A percentile compares a stretch with the other conserved stretches of the same genome.
Conservation (phyloP, 345 rosid genomes). For the Brassica cretica region DNA sequence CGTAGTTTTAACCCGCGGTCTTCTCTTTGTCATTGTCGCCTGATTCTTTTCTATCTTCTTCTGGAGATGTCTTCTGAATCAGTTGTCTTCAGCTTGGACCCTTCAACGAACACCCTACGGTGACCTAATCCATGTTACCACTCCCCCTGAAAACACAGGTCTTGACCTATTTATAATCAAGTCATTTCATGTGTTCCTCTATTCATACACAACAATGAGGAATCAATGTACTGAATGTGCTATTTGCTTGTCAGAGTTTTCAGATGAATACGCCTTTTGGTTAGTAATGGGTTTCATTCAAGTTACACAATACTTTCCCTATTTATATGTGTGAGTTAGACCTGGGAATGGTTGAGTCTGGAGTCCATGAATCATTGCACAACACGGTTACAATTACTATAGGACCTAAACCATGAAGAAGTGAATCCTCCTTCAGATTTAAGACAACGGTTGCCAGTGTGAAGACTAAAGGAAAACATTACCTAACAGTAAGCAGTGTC, state of each 20-base stretch:
- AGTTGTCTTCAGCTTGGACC: constrained; percentile 44
- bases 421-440: constrained; percentile 36
- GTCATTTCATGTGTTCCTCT: constrained; percentile 57
- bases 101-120: constrained; percentile 46
- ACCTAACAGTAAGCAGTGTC: constrained; percentile 52
- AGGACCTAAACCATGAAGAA: constrained; percentile 33
- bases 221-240: constrained; percentile 67
- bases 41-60: constrained; percentile 63
- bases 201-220: constrained; percentile 48
- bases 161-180: constrained; percentile 59
- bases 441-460: constrained; percentile 36
- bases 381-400: constrained; percentile 27
- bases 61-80: constrained; percentile 56
- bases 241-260: constrained; percentile 76
- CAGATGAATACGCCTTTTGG: constrained; percentile 61
- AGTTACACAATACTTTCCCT: constrained; percentile 81
- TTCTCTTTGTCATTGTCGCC: constrained; percentile 56
- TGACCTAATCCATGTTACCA: constrained; percentile 18
- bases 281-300: constrained; percentile 72
- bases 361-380: constrained; percentile 29
- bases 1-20: constrained; percentile 46
- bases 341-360: constrained; percentile 33
- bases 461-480: constrained; percentile 47
- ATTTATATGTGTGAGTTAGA: constrained; percentile 77
- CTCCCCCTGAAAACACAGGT: constrained; percentile 38